These are phyloP conservation scores for Martiniozyma asiatica DNA, from an alignment of 1,139 yeast genomes.

Conservation along the genomic window DNA sequence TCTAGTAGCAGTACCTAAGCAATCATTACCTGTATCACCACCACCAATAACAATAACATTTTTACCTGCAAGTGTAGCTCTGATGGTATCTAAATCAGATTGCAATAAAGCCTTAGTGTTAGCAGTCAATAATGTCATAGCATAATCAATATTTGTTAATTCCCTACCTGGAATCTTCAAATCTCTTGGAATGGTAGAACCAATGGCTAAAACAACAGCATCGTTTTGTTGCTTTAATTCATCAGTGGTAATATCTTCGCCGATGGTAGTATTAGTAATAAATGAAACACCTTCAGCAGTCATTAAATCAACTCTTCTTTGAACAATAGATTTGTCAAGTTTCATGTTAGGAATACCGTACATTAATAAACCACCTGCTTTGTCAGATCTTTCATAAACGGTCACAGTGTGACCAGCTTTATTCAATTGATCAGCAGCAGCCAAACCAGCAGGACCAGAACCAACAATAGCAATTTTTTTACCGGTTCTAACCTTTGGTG, in stretches of 20 bases:
- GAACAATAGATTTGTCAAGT: slow-evolving; percentile 83
- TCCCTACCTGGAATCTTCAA: slow-evolving; percentile 90
- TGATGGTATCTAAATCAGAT: slow-evolving; percentile 66
- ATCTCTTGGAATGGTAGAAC: slow-evolving; percentile 94
- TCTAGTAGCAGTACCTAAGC: slow-evolving; percentile 94
- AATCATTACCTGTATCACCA: slow-evolving; percentile 99
- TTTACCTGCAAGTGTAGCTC: slow-evolving; percentile 66
- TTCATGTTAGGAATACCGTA: slow-evolving; percentile 99
- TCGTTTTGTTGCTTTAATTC: slow-evolving; percentile 56
- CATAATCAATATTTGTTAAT: slow-evolving; percentile 78
- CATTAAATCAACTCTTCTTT: slow-evolving; percentile 84
- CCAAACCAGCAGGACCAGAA: slow-evolving; percentile 95
- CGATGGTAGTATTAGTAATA: slow-evolving; percentile 65
- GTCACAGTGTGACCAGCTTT: slow-evolving; percentile 90
- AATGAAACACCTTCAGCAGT: slow-evolving; percentile 85
- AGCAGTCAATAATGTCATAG: slow-evolving; percentile 82
- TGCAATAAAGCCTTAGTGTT: slow-evolving; percentile 87
- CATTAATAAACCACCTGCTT: slow-evolving; percentile 96
- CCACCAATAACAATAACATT: slow-evolving; percentile 96
- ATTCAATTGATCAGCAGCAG: slow-evolving; percentile 94
- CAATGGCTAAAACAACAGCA: slow-evolving; percentile 89
- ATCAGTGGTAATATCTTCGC: slow-evolving; percentile 65
- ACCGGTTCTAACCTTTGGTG: slow-evolving; percentile 75
- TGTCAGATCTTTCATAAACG: slow-evolving; percentile 86
- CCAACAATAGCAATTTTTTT: slow-evolving; percentile 80